Evolutionary conservation across 495 filamentous ascomycete genomes (phyloP), one percentile per base, ranked within the genome.

Genomic region (Tuber aestivum): DNA sequence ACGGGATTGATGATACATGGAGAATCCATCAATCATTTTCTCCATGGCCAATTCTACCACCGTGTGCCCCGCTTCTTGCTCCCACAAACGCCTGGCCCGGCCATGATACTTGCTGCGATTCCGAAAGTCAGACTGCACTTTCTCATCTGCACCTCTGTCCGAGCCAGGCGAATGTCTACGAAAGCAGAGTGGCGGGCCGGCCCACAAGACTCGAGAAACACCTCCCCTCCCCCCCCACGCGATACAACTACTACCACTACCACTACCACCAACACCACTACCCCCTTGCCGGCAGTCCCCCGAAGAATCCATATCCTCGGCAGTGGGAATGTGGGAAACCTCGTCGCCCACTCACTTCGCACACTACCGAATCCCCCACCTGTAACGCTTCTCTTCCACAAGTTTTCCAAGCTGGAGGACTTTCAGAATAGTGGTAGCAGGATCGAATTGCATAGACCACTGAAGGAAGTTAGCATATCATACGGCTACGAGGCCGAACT

Each of bases 401-500:
- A 83, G 27, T 76, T 77, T 61, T 78, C 79, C 8, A 79, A 86
- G 5, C 73, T 86, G 3, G 77, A 85, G 45, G 82, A 84, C 18
- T 89, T 87, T 83, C 70, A 79, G 50, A 41, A 44, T 0, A 76
- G 71, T 1, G 82, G 75, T 10, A 40, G 72, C 9, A 68, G 40
- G 37, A 74, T 56, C 61, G 80, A 5, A 48, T 74, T 72, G 82
- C 82, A 84, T 70, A 80, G 84, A 27, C 74, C 85, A 82, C 71
- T 65, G 44, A 35, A 73, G 38, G 45, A 69, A 23, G 86, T 88
- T 41, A 76, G 78, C 23, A 81, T 84, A 16, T 81, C 83, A 12
- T 76, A 77, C 7, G 86, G 84, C 21, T 89, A 88, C 77, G 87
- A 90, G 37, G 82, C 87, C 41, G 90, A 92, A 78, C 82, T 84